Evolutionary conservation across 768 basidiomycete genomes (phyloP).

Genomic region (Podaxis sp.): DNA sequence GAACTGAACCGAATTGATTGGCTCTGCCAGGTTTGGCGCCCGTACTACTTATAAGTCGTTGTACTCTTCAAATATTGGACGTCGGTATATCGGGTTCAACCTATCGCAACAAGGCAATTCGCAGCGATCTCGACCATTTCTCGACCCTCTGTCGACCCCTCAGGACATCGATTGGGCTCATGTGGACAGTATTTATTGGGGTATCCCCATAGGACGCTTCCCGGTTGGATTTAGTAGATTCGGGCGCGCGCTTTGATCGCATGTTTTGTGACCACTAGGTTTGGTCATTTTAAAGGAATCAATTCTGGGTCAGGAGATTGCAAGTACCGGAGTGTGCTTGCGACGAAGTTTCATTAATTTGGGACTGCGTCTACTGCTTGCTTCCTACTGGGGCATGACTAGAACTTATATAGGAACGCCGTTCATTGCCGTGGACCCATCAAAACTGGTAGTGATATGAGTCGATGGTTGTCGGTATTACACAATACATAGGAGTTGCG

Average conservation of each 20-base stretch:
- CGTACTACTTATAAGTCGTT: too few species aligned
- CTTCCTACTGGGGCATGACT: not conserved
- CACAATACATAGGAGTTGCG: not conserved
- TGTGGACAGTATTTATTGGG: not conserved
- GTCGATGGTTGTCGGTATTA: not conserved
- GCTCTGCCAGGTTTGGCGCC: too few species aligned
- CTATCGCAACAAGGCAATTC: not conserved
- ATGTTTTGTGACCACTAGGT: not conserved
- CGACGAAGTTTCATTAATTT: not conserved
- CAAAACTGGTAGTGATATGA: not conserved
- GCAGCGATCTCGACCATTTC: not conserved
- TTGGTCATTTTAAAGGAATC: not conserved
- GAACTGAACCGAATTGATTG: too few species aligned
- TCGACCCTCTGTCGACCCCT: too few species aligned
- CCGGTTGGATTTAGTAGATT: not conserved
- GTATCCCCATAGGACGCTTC: not conserved
- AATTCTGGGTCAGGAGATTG: not conserved
- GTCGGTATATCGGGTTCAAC: too few species aligned
- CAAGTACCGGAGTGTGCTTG: not conserved
- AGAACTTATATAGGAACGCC: not conserved
- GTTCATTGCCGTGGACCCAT: not conserved
- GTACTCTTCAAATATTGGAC: too few species aligned
- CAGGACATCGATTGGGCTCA: not conserved
- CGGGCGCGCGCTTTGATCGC: constrained; percentile 8
- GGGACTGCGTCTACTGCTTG: not conserved